Evolutionary conservation across 2,329 filamentous ascomycete genomes (phyloP).

Genomic region (Ascochyta rabiei): DNA sequence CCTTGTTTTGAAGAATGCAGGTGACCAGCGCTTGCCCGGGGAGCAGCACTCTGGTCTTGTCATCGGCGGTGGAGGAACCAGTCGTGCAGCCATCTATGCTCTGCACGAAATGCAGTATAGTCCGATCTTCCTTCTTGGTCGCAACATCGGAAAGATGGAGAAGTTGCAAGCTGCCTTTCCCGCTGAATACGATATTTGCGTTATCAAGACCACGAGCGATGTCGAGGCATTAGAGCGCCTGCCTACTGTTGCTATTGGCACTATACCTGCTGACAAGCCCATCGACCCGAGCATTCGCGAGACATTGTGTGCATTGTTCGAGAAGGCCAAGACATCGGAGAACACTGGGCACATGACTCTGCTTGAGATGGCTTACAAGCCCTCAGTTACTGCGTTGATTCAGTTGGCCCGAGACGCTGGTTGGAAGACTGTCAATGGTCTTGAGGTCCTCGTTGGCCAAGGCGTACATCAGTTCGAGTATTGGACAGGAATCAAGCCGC

Average conservation of each 20-base stretch:
- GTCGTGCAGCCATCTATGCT: conserved; percentile 88
- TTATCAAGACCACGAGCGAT: conserved; percentile 56
- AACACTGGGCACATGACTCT: conserved; percentile 59
- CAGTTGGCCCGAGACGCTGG: conserved; percentile 75
- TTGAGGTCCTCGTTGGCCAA: conserved; percentile 89
- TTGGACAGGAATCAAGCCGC: conserved; percentile 81
- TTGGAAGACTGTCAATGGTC: conserved; percentile 83
- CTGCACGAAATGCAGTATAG: conserved; percentile 81
- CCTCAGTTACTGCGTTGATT: conserved; percentile 82
- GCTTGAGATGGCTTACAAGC: conserved; percentile 97
- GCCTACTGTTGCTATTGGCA: conserved; percentile 80
- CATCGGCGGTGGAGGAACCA: conserved; percentile 89
- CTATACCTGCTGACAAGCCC: conserved; percentile 85
- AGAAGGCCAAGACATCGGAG: conserved; percentile 34
- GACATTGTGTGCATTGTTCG: conserved; percentile 64
- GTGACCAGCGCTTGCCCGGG: conserved; percentile 49
- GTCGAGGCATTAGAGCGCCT: conserved; percentile 55
- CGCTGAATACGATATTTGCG: conserved; percentile 68
- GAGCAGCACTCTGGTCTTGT: conserved; percentile 70
- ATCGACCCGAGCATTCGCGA: conserved; percentile 75
- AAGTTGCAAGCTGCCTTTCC: conserved; percentile 76
- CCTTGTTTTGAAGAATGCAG: conserved; percentile 73
- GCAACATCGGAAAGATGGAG: conserved; percentile 71
- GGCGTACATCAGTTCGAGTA: conserved; percentile 83
- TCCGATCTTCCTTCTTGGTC: conserved; percentile 86